Evolutionary conservation across 2,329 filamentous ascomycete genomes (phyloP).

Genomic region (Fusarium falciforme): DNA sequence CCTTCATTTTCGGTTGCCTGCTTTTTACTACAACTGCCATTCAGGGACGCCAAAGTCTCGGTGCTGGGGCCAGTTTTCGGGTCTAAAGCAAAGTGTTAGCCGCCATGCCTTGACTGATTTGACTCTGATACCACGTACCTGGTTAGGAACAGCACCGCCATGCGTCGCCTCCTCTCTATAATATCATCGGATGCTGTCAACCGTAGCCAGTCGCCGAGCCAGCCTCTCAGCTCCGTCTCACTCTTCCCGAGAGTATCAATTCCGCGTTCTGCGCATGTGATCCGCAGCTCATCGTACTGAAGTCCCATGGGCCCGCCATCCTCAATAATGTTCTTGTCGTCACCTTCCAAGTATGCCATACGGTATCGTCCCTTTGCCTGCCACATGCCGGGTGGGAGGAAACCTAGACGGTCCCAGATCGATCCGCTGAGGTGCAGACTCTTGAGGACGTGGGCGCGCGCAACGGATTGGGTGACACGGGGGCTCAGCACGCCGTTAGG

Average conservation of each 20-base stretch:
- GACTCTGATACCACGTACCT: constrained; percentile 47
- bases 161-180: constrained; percentile 52
- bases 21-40: constrained; percentile 50
- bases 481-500: constrained; percentile 52
- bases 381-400: constrained; percentile 64
- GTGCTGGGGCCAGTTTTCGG: constrained; percentile 54
- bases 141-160: constrained; percentile 55
- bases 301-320: constrained; percentile 70
- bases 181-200: constrained; percentile 54
- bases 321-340: constrained; percentile 75
- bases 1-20: neutral
- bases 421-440: constrained; percentile 58
- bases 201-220: constrained; percentile 61
- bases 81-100: constrained; percentile 42
- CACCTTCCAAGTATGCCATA: constrained; percentile 73
- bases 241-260: constrained; percentile 67
- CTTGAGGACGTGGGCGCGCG: constrained; percentile 54
- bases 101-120: neutral
- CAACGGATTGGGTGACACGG: constrained; percentile 44
- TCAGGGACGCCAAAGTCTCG: constrained; percentile 56
- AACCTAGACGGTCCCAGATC: constrained; percentile 63
- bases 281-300: constrained; percentile 70
- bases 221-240: constrained; percentile 64
- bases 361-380: constrained; percentile 62
- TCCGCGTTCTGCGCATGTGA: constrained; percentile 79